Evolutionary conservation across 768 basidiomycete species (phyloP).

Genomic region (Cystofilobasidium bisporidii): DNA sequence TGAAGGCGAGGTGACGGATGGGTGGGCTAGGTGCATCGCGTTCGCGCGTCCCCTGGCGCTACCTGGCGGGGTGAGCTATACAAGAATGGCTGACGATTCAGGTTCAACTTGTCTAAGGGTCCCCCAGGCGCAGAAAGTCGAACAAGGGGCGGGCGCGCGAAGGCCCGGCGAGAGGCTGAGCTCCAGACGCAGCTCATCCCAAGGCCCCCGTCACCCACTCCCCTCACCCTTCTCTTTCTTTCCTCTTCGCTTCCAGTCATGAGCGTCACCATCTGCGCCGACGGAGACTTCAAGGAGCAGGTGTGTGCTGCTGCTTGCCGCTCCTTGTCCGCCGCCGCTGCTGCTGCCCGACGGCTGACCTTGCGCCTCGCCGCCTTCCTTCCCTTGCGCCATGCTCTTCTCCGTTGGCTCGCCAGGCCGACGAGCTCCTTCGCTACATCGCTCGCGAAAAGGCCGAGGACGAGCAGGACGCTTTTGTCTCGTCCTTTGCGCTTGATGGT

Average conservation of each 20-base stretch:
- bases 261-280: slow-evolving; percentile 64
- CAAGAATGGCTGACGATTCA: no score
- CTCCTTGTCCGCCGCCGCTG: no score
- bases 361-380: neutral
- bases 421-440: slow-evolving; percentile 67
- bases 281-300: slow-evolving; percentile 83
- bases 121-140: no score
- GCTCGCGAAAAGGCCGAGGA: slow-evolving; percentile 59
- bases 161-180: no score
- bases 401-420: slow-evolving; percentile 47
- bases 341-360: neutral
- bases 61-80: no score
- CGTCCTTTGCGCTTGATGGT: slow-evolving; percentile 48
- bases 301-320: slow-evolving; percentile 38
- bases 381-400: neutral
- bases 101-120: no score
- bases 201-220: neutral
- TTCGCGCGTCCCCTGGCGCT: no score
- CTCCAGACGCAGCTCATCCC: no score
- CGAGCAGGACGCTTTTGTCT: slow-evolving; percentile 53
- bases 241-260: neutral
- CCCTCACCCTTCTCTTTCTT: neutral
- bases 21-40: no score
- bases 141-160: no score
- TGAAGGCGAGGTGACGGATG: no score